phyloP scores from a whole-genome alignment of 2,329 filamentous ascomycete genomes.

The Claviceps sp. region DNA sequence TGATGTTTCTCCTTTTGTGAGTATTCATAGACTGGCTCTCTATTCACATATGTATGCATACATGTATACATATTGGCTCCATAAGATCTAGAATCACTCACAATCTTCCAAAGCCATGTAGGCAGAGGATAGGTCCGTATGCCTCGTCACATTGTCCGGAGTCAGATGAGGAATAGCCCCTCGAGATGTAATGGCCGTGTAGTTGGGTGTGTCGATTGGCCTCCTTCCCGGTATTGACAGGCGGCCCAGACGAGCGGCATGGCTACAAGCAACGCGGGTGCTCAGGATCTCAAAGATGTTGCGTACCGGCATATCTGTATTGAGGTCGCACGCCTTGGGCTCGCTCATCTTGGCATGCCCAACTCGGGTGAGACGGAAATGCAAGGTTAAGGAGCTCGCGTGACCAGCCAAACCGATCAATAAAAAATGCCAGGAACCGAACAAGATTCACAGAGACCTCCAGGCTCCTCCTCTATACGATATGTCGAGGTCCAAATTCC shows the following conservation, averaged over 20 bases:
- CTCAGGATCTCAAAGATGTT: slow-evolving; percentile 34
- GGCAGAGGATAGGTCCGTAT: slow-evolving; percentile 52
- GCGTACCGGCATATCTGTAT: slow-evolving; percentile 11
- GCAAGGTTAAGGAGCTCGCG: not conserved
- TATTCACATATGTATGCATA: too few species aligned
- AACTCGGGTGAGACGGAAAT: not conserved
- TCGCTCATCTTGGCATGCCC: slow-evolving; percentile 14
- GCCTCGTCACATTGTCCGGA: slow-evolving; percentile 61
- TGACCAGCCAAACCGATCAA: not conserved
- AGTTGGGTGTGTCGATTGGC: slow-evolving; percentile 70
- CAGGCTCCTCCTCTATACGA: not conserved
- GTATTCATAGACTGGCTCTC: not conserved
- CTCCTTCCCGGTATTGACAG: slow-evolving; percentile 49
- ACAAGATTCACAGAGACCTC: not conserved
- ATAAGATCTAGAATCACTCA: slow-evolving; percentile 30
- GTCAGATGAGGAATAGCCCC: slow-evolving; percentile 79
- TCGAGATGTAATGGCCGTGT: slow-evolving; percentile 66
- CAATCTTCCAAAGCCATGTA: slow-evolving; percentile 89
- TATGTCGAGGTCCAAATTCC: not conserved
- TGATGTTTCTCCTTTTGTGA: not conserved
- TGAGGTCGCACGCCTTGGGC: slow-evolving; percentile 8
- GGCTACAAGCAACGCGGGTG: slow-evolving; percentile 22
- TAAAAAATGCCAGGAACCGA: not conserved
- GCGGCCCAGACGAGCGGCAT: slow-evolving; percentile 51
- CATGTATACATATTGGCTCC: too few species aligned